These are phyloP conservation scores for Fusarium stilboides DNA, from an alignment of 2,329 filamentous ascomycete species.

Conservation along the genomic window DNA sequence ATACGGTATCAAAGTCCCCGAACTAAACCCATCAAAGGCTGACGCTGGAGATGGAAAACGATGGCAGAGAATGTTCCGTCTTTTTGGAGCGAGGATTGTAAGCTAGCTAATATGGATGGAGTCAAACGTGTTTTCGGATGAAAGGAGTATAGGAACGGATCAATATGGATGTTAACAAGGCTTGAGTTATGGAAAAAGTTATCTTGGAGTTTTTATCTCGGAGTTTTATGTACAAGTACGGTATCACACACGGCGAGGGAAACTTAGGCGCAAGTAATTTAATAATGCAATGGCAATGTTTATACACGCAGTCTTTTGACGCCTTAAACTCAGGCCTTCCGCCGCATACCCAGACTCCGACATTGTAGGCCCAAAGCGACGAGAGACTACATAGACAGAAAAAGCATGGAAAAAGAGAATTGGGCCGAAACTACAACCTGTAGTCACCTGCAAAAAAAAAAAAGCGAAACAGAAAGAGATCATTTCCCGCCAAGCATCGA, in stretches of 20 bases:
- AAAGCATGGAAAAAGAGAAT: slow-evolving; percentile 9
- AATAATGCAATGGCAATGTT: slow-evolving; percentile 24
- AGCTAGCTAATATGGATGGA: slow-evolving; percentile 16
- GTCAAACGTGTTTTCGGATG: background rate
- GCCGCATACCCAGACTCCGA: slow-evolving; percentile 47
- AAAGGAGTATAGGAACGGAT: background rate
- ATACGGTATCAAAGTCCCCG: slow-evolving; percentile 71
- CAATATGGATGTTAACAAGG: background rate
- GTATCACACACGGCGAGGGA: background rate
- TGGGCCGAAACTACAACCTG: slow-evolving; percentile 7
- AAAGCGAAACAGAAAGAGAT: slow-evolving; percentile 25
- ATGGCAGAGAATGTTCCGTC: slow-evolving; percentile 75
- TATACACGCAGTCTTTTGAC: slow-evolving; percentile 38
- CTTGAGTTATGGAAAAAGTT: background rate
- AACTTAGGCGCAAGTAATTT: slow-evolving; percentile 18
- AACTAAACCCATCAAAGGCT: slow-evolving; percentile 59
- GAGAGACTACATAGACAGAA: slow-evolving; percentile 40
- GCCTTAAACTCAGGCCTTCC: slow-evolving; percentile 34
- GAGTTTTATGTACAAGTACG: slow-evolving; percentile 5
- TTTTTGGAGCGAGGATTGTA: slow-evolving; percentile 76
- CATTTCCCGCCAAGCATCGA: slow-evolving; percentile 23
- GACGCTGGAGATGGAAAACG: slow-evolving; percentile 62
- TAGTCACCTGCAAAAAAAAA: slow-evolving; percentile 6
- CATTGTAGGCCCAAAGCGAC: slow-evolving; percentile 24
- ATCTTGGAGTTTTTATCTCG: slow-evolving; percentile 1